Conservation (phyloP, 2,329 filamentous ascomycete species). For the Fusarium bulbicola region DNA sequence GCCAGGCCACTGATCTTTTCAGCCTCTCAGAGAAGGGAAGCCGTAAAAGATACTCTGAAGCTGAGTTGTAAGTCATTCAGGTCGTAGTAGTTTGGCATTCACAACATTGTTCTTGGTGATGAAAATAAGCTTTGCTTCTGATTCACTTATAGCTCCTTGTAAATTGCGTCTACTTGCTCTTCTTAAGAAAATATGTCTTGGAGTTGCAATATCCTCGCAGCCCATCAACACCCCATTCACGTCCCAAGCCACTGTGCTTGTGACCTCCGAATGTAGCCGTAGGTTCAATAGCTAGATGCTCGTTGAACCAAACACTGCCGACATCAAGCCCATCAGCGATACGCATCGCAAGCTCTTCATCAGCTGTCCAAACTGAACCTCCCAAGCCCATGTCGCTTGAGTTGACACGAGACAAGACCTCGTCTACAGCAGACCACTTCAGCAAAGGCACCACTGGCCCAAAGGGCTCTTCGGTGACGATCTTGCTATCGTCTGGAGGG, state of each 20-base stretch:
- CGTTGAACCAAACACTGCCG: constrained; percentile 17
- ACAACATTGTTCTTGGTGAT: too few relatives aligned
- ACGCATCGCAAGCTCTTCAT: not conserved
- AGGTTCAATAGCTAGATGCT: constrained; percentile 3
- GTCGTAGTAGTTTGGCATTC: not conserved
- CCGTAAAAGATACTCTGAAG: too few relatives aligned
- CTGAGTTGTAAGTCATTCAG: not conserved
- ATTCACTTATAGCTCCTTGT: too few relatives aligned
- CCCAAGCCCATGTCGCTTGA: constrained; percentile 14
- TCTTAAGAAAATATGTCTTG: not conserved
- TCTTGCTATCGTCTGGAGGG: constrained; percentile 7
- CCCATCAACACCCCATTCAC: constrained; percentile 12
- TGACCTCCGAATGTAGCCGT: constrained; percentile 14
- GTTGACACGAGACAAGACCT: constrained; percentile 14
- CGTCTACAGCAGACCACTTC: constrained; percentile 2
- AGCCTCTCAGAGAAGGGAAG: not conserved
- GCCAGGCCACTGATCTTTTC: too few relatives aligned
- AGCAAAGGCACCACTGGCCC: constrained; percentile 14
- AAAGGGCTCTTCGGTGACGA: constrained; percentile 16
- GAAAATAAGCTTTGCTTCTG: not conserved
- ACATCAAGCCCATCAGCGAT: constrained; percentile 5
- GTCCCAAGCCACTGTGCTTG: constrained; percentile 16
- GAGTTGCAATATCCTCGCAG: constrained; percentile 17
- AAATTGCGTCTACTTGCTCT: not conserved
- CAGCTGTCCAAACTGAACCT: constrained; percentile 12